Evolutionary conservation across 2,329 filamentous ascomycete species (phyloP).

Genomic region (Rhytidhysteron rufulum): DNA sequence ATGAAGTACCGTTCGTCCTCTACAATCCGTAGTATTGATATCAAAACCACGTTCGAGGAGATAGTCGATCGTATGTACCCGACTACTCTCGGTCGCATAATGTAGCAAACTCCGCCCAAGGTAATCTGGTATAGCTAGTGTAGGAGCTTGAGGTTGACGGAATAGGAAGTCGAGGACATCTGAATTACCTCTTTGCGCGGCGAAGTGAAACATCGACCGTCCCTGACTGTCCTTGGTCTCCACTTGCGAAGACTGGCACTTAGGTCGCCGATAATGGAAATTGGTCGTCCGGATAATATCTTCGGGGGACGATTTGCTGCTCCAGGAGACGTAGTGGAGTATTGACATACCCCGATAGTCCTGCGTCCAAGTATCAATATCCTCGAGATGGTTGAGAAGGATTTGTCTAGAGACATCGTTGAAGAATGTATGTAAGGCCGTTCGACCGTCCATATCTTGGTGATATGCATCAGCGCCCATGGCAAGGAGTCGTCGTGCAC

Average conservation of each 20-base stretch:
- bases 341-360: conserved; percentile 9
- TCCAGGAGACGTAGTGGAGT: conserved; percentile 6
- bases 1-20: conserved; percentile 3
- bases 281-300: no score
- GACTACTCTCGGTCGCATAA: conserved; percentile 3
- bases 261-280: not conserved
- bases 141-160: not conserved
- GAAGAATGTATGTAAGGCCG: conserved; percentile 7
- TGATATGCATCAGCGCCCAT: conserved; percentile 5
- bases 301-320: not conserved
- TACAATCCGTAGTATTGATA: conserved; percentile 2
- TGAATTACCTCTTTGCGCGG: conserved; percentile 6
- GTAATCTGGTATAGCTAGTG: conserved; percentile 1
- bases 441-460: conserved; percentile 5
- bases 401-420: conserved; percentile 1
- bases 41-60: conserved; percentile 1
- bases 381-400: conserved; percentile 2
- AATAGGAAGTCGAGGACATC: conserved; percentile 3
- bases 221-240: conserved; percentile 1
- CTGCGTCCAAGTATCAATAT: conserved; percentile 5
- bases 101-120: conserved; percentile 3
- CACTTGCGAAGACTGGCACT: not conserved
- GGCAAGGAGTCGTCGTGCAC: conserved; percentile 1
- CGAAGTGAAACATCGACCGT: conserved; percentile 3
- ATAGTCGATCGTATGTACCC: conserved; percentile 1